phyloP scores from a whole-genome alignment of 345 rosid genomes.

The Camelina sativa region DNA sequence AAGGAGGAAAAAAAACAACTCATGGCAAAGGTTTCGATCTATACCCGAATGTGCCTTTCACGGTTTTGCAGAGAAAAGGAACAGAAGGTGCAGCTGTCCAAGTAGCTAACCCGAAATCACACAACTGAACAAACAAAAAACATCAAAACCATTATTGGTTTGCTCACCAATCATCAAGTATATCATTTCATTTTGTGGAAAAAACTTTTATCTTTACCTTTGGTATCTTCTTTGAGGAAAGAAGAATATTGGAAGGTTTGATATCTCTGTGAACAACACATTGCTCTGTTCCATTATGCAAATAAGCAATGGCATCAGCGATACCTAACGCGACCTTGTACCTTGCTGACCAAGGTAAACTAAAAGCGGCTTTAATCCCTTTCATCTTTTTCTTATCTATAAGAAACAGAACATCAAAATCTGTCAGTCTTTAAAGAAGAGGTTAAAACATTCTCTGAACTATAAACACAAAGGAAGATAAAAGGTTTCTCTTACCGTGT shows the following conservation, averaged over 20 bases:
- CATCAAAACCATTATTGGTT: not conserved
- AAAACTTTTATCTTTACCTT: constrained; percentile 53
- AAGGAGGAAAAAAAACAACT: not conserved
- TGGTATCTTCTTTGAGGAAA: constrained; percentile 86
- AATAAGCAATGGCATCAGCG: constrained; percentile 83
- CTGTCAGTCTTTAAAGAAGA: not conserved
- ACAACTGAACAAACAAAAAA: constrained; percentile 55
- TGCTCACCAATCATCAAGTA: not conserved
- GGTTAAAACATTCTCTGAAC: not conserved
- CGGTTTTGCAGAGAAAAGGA: constrained; percentile 98
- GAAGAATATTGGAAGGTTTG: constrained; percentile 95
- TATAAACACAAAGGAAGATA: constrained; percentile 3
- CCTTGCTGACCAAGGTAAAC: constrained; percentile 81
- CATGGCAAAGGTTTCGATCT: constrained; percentile 1
- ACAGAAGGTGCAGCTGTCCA: constrained; percentile 98
- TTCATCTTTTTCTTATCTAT: constrained; percentile 83
- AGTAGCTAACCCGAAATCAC: constrained; percentile 97
- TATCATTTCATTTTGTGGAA: not conserved
- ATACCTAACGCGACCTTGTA: constrained; percentile 86
- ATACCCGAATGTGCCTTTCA: constrained; percentile 99
- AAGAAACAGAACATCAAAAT: constrained; percentile 1
- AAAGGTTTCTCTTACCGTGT: constrained; percentile 57
- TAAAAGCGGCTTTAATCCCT: constrained; percentile 49
- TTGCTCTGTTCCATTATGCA: constrained; percentile 90
- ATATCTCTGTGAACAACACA: constrained; percentile 98